Evolutionary conservation across 805 yeast species (phyloP).

Genomic region (Hanseniaspora pseudoguilliermondii): DNA sequence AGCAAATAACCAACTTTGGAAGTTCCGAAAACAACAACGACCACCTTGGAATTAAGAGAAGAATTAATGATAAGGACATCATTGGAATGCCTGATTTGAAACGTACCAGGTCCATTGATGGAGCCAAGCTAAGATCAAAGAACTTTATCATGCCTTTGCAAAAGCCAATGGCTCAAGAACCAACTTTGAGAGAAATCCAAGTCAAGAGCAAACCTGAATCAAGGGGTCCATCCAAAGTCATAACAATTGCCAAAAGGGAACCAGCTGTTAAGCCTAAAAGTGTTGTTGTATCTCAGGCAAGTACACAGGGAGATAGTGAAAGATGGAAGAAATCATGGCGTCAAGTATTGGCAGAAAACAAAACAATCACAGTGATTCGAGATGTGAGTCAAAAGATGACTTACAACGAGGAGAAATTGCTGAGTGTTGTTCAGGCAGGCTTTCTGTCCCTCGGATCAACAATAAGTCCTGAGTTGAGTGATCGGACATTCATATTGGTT

Average conservation of each 20-base stretch:
- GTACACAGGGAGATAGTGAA: neutral
- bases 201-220: neutral
- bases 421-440: slow-evolving; percentile 20
- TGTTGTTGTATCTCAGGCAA: neutral
- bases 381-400: neutral
- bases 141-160: slow-evolving; percentile 4
- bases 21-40: neutral
- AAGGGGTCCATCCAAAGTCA: slow-evolving; percentile 12
- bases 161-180: neutral
- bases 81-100: slow-evolving; percentile 21
- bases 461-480: slow-evolving; percentile 47
- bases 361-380: neutral
- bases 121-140: slow-evolving; percentile 22
- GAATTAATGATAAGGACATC: slow-evolving; percentile 13
- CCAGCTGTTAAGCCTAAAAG: slow-evolving; percentile 14
- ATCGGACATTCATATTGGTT: slow-evolving; percentile 56
- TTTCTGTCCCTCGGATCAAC: slow-evolving; percentile 39
- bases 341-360: slow-evolving; percentile 4
- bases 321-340: slow-evolving; percentile 14
- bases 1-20: neutral
- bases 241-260: slow-evolving; percentile 17
- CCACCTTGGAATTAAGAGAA: neutral
- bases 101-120: slow-evolving; percentile 27
- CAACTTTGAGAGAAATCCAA: neutral
- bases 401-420: slow-evolving; percentile 20